These are phyloP conservation scores for Termitomyces sp. DNA, from an alignment of 768 basidiomycete genomes.

Conservation along the genomic window DNA sequence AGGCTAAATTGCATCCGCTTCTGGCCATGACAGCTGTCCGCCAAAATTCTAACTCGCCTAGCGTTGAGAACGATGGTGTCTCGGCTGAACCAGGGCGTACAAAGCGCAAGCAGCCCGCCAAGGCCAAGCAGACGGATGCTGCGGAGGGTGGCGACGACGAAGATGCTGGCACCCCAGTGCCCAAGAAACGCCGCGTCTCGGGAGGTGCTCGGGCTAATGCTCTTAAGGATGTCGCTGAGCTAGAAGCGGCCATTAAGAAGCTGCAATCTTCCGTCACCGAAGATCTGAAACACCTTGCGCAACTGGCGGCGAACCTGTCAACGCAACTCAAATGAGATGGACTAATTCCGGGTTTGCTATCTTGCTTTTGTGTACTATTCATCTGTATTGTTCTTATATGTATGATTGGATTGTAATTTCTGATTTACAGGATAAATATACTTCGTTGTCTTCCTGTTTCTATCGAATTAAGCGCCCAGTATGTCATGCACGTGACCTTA, in stretches of 20 bases:
- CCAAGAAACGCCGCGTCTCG: conserved; percentile 23
- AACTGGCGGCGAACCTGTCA: conserved; percentile 23
- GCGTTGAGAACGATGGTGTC: conserved; percentile 5
- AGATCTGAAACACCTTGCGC: conserved; percentile 32
- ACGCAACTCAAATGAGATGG: conserved; percentile 30
- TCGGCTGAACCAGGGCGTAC: conserved; percentile 16
- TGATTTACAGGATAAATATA: conserved; percentile 4
- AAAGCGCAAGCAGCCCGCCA: conserved; percentile 22
- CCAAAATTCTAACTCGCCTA: conserved; percentile 3
- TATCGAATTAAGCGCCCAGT: background rate
- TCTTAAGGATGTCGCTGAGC: conserved; percentile 29
- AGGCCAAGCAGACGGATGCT: conserved; percentile 24
- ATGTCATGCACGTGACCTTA: conserved; percentile 7
- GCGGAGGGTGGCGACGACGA: conserved; percentile 33
- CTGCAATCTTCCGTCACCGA: conserved; percentile 28
- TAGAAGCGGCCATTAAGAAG: conserved; percentile 31
- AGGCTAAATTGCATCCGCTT: conserved; percentile 2
- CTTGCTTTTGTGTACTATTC: background rate
- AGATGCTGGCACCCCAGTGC: conserved; percentile 25
- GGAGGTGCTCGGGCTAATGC: conserved; percentile 25
- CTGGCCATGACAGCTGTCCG: conserved; percentile 6
- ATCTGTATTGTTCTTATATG: conserved; percentile 11
- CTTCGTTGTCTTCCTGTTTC: background rate
- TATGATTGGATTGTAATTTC: conserved; percentile 9
- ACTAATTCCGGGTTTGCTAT: background rate